A percentile compares a stretch with the other conserved stretches of the same genome.
These are phyloP conservation scores for Aspergillus candidus DNA, from an alignment of 2,329 filamentous ascomycete species.

Conservation along the genomic window DNA sequence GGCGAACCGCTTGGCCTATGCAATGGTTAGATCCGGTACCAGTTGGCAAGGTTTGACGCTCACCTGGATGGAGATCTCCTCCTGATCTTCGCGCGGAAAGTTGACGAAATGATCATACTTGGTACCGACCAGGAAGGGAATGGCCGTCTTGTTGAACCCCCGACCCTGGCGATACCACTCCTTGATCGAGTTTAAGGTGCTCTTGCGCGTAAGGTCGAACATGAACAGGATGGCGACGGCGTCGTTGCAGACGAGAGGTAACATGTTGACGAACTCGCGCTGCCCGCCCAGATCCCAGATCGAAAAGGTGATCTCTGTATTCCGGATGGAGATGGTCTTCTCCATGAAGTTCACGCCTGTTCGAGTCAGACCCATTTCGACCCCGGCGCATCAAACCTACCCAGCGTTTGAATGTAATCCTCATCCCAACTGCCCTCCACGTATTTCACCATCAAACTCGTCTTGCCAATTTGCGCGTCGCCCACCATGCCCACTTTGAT, in stretches of 20 bases:
- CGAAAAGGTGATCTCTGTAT: conserved; percentile 98
- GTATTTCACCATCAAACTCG: conserved; percentile 98
- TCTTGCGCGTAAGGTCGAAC: conserved; percentile 98
- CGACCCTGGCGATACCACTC: conserved; percentile 98
- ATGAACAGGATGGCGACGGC: conserved; percentile 98
- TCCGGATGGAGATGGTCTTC: conserved; percentile 98
- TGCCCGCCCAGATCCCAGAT: conserved; percentile 99
- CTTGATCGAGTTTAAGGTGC: conserved; percentile 97
- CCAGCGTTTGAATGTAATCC: conserved; percentile 97
- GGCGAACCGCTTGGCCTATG: conserved; percentile 83
- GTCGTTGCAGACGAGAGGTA: conserved; percentile 98
- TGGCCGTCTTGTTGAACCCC: conserved; percentile 99
- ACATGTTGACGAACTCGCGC: conserved; percentile 99
- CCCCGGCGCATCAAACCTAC: conserved; percentile 31
- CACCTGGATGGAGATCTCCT: conserved; percentile 96
- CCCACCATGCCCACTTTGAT: conserved; percentile 99
- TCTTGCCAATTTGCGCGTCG: conserved; percentile 98
- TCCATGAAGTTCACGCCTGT: conserved; percentile 98
- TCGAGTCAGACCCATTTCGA: conserved; percentile 10
- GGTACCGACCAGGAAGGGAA: conserved; percentile 91
- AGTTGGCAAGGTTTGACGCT: conserved; percentile 5
- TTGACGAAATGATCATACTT: conserved; percentile 99
- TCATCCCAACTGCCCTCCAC: conserved; percentile 99
- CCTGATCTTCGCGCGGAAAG: conserved; percentile 93
- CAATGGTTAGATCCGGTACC: conserved; percentile 16